Base-by-base conservation (phyloP, 2,329 filamentous ascomycete genomes). In the Bipolaris victoriae region DNA sequence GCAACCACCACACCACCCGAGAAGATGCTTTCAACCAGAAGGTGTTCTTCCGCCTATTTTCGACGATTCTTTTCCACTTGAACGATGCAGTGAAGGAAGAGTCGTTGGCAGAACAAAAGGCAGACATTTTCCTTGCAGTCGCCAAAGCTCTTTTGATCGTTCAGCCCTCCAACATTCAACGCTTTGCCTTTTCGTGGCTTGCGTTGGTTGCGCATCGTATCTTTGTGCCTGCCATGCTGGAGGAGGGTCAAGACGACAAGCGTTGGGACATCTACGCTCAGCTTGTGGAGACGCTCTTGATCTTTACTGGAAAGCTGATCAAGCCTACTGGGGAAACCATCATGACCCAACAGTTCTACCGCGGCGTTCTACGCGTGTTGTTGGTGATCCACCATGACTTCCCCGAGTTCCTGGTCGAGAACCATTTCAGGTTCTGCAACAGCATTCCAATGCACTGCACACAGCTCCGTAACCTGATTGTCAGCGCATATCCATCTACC, bases 331-430 rank as follows among this genome's bases (percentile, higher is more conserved):
- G 88, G 56, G 83, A 92, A 15, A 83, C 88, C 3, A 82, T 86
- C 33, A 83, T 90, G 49, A 86, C 88, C 33, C 93, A 91, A 73
- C 91, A 94, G 52, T 86, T 96, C 60, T 97, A 97, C 75, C 88
- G 91, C 59, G 92, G 89, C 7, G 86, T 90, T 1, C 80, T 96
- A 46, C 92, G 96, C 71, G 85, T 97, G 58, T 80, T 98, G 52
- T 81, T 96, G 33, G 85, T 96, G 50, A 81, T 99, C 51, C 91
- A 97, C 66, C 95, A 98, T 72, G 95, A 99, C 75, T 98, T 92
- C 77, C 90, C 94, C 0, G 92, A 97, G 55, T 99, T 97, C 76
- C 80, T 99, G 40, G 90, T 91, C 5, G 91, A 93, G 67, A 92
- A 96, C 74, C 91, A 96, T 72, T 87, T 91, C 65, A 86, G 87